Evolutionary conservation across 441 rosid genomes (phyloP).

Genomic region (Daphne laureola): DNA sequence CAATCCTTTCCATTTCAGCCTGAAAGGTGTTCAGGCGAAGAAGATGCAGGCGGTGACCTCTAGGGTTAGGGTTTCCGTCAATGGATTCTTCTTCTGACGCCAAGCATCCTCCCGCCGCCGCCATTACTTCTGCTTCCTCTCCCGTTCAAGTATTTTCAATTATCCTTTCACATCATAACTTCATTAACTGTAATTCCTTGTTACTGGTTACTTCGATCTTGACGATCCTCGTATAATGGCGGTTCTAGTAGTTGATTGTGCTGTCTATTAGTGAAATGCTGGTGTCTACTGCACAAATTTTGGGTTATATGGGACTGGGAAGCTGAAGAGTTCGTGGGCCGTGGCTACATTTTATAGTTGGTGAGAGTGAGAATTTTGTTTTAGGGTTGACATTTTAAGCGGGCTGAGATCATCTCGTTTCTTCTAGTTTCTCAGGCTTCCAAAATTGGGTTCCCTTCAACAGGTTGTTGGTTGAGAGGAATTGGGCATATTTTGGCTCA

Average conservation of each 20-base stretch:
- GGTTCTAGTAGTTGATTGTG: conserved; percentile 5
- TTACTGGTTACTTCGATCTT: background rate
- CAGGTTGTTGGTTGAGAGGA: no score
- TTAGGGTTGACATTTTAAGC: no score
- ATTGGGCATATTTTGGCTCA: background rate
- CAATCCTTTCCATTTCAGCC: no score
- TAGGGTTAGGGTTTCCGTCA: conserved; percentile 15
- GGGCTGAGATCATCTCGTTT: no score
- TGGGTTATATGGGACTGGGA: background rate
- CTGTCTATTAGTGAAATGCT: background rate
- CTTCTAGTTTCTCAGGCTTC: no score
- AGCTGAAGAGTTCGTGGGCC: background rate
- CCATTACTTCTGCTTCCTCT: conserved; percentile 18
- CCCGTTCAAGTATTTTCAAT: conserved; percentile 29
- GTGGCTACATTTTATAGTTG: background rate
- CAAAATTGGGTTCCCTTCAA: no score
- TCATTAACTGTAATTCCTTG: background rate
- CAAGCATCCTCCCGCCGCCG: conserved; percentile 3
- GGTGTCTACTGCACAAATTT: background rate
- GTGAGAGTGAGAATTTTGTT: no score
- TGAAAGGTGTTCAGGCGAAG: conserved; percentile 1
- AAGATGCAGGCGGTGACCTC: conserved; percentile 17
- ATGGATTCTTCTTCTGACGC: conserved; percentile 46
- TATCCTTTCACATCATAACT: background rate
- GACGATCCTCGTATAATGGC: conserved; percentile 1